phyloP scores from a whole-genome alignment of 2,329 filamentous ascomycete species.

The Blastomyces emzantsi region DNA sequence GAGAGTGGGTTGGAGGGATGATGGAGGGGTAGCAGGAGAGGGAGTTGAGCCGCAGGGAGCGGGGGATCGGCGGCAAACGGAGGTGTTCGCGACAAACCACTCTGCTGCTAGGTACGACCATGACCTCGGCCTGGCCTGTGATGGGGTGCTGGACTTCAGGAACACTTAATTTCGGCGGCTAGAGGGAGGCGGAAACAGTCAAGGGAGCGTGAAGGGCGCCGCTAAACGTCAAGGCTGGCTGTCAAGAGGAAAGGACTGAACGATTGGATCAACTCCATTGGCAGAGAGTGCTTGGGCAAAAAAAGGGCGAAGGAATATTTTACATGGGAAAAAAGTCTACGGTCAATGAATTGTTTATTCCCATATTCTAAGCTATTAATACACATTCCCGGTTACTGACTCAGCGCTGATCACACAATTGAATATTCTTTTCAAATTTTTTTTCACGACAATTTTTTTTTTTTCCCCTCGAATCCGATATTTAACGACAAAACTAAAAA shows the following conservation, averaged over 20 bases:
- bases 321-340: background rate
- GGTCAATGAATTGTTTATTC: background rate
- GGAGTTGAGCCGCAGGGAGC: background rate
- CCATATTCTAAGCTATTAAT: background rate
- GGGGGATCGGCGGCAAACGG: conserved; percentile 6
- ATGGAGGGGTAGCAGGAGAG: conserved; percentile 12
- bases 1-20: conserved; percentile 10
- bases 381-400: background rate
- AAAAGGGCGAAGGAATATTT: background rate
- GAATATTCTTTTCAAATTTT: background rate
- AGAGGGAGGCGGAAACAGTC: background rate
- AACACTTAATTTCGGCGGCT: background rate
- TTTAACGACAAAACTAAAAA: too few relatives aligned
- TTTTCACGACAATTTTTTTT: background rate
- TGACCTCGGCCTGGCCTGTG: conserved; percentile 12
- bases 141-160: background rate
- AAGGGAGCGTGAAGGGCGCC: background rate
- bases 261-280: background rate
- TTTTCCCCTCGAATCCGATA: background rate
- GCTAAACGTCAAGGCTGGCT: background rate
- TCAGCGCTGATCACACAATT: background rate
- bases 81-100: conserved; percentile 14
- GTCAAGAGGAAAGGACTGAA: background rate
- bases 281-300: background rate
- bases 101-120: conserved; percentile 16